Evolutionary conservation across 106 monocot genomes (phyloP).

Genomic region (Acorus gramineus): DNA sequence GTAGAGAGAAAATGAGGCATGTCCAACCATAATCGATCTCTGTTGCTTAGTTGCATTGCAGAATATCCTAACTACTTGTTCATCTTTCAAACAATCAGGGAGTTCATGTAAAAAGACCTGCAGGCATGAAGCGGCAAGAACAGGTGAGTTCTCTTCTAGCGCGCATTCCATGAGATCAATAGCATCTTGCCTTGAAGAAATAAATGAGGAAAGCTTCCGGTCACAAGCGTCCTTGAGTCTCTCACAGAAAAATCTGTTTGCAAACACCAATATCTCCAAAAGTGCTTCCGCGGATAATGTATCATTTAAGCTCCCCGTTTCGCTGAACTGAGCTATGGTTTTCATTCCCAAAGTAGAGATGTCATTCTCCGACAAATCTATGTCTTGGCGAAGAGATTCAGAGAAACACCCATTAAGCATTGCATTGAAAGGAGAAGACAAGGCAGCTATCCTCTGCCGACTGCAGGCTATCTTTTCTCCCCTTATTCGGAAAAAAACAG

Average conservation of each 20-base stretch:
- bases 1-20: constrained; percentile 74
- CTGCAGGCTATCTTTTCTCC: constrained; percentile 59
- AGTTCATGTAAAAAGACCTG: constrained; percentile 74
- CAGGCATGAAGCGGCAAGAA: constrained; percentile 73
- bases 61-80: constrained; percentile 63
- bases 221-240: constrained; percentile 85
- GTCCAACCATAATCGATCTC: constrained; percentile 44
- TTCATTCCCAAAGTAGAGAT: constrained; percentile 73
- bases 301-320: constrained; percentile 29
- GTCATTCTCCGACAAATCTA: constrained; percentile 83
- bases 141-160: constrained; percentile 63
- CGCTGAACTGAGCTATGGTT: constrained; percentile 50
- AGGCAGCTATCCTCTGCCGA: constrained; percentile 62
- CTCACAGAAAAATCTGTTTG: constrained; percentile 92
- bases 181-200: constrained; percentile 74
- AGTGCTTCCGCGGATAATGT: constrained; percentile 34
- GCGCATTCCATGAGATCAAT: constrained; percentile 84
- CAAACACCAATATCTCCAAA: constrained; percentile 78
- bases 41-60: constrained; percentile 35
- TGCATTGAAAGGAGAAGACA: constrained; percentile 70
- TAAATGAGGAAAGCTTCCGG: constrained; percentile 60
- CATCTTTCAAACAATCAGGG: constrained; percentile 56
- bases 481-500: constrained; percentile 54
- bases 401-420: constrained; percentile 97
- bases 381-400: constrained; percentile 65